Percentiles rank a stretch among this genome's conserved stretches.
These are phyloP conservation scores for Spizellomyces sp. DNA, from an alignment of 192 early-diverging fungal species.

Conservation along the genomic window DNA sequence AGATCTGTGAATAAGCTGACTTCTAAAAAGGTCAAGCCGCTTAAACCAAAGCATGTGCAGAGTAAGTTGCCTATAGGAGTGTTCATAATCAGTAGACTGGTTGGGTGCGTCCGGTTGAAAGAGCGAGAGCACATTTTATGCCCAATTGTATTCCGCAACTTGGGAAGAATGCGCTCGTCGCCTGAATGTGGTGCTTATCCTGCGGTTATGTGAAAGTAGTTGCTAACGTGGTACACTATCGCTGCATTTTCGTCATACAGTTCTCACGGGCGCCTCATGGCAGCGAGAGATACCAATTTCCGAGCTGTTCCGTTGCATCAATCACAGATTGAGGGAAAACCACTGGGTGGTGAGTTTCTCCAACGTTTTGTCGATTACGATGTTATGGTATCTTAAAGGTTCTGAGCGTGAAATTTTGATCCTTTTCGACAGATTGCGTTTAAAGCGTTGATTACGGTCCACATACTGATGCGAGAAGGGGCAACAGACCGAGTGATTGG, in stretches of 20 bases:
- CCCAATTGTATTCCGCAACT: background rate
- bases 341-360: conserved; percentile 62
- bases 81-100: background rate
- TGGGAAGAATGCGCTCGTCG: background rate
- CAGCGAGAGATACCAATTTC: conserved; percentile 43
- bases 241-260: conserved; percentile 12
- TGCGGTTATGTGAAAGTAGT: too few species aligned
- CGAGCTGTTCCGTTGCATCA: conserved; percentile 52
- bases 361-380: background rate
- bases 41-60: conserved; percentile 56
- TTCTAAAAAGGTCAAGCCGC: conserved; percentile 48
- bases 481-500: conserved; percentile 61
- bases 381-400: background rate
- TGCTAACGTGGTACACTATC: too few species aligned
- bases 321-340: conserved; percentile 50
- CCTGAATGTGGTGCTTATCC: too few species aligned
- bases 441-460: conserved; percentile 73
- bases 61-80: conserved; percentile 25
- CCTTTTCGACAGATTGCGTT: conserved; percentile 58
- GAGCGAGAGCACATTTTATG: background rate
- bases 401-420: background rate
- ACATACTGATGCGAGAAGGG: conserved; percentile 73
- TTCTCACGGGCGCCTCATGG: conserved; percentile 41
- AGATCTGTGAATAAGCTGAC: conserved; percentile 52
- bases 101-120: background rate